phyloP scores from a whole-genome alignment of 2,329 filamentous ascomycete genomes.

The Akanthomyces lecanii region DNA sequence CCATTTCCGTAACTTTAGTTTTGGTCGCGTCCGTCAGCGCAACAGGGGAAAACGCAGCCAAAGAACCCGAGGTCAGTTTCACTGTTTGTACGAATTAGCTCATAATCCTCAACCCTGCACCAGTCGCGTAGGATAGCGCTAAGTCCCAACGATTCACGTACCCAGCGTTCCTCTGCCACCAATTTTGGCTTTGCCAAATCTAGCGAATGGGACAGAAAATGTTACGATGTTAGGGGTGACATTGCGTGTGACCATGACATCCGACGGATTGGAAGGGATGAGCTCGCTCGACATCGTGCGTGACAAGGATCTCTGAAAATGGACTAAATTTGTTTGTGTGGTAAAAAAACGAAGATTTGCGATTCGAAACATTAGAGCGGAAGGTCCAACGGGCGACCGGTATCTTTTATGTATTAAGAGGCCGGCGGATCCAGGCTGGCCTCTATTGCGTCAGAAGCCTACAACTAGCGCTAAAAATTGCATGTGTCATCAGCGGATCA shows the following conservation, averaged over 20 bases:
- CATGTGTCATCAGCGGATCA: conserved; percentile 9
- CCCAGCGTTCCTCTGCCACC: conserved; percentile 84
- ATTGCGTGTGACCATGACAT: conserved; percentile 86
- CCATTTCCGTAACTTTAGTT: conserved; percentile 58
- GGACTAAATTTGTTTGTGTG: neutral
- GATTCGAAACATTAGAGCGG: neutral
- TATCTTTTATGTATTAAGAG: neutral
- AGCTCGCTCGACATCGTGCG: conserved; percentile 57
- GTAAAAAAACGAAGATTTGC: neutral
- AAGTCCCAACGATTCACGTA: conserved; percentile 36
- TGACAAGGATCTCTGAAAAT: neutral
- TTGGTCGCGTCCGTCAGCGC: conserved; percentile 73
- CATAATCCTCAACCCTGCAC: neutral
- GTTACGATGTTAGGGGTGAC: conserved; percentile 75
- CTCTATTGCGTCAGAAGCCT: conserved; percentile 1
- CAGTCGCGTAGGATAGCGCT: neutral
- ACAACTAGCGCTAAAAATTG: neutral
- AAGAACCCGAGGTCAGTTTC: conserved; percentile 68
- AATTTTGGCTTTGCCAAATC: conserved; percentile 74
- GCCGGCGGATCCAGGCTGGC: neutral
- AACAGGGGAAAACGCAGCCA: conserved; percentile 90
- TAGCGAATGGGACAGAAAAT: conserved; percentile 77
- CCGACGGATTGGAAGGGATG: conserved; percentile 65
- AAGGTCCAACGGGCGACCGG: too few relatives aligned
- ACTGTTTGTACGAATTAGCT: conserved; percentile 44